Evolutionary conservation across 345 rosid species (phyloP).

Genomic region (Erysimum cheiranthoides): DNA sequence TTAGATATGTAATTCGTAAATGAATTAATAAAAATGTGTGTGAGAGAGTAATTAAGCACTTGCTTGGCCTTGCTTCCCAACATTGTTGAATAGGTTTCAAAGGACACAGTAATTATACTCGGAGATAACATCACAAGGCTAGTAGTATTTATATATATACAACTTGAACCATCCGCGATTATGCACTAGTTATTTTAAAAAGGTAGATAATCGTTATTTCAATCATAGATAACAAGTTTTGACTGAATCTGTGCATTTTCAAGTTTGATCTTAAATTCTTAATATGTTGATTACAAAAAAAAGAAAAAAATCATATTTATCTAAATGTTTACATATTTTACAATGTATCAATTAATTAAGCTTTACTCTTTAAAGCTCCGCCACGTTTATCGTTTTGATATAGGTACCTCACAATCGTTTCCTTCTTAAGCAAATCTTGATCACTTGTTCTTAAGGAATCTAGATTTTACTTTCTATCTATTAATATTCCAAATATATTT

Average conservation of each 20-base stretch:
- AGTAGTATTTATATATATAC: not conserved
- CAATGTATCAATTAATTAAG: too few relatives aligned
- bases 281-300: not conserved
- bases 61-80: constrained; percentile 15
- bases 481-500: too few relatives aligned
- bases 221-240: not conserved
- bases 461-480: too few relatives aligned
- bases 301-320: not conserved
- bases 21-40: not conserved
- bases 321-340: not conserved
- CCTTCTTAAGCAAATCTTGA: too few relatives aligned
- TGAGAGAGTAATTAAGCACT: constrained; percentile 6
- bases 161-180: not conserved
- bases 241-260: not conserved
- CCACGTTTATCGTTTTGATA: too few relatives aligned
- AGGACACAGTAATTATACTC: not conserved
- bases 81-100: not conserved
- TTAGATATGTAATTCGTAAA: not conserved
- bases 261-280: not conserved
- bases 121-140: too few relatives aligned
- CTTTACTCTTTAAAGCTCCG: too few relatives aligned
- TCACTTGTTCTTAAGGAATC: too few relatives aligned
- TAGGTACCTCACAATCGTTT: too few relatives aligned
- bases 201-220: not conserved
- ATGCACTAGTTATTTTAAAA: not conserved